Base-by-base conservation (phyloP, 495 filamentous ascomycete genomes). In the Neurospora discreta region DNA sequence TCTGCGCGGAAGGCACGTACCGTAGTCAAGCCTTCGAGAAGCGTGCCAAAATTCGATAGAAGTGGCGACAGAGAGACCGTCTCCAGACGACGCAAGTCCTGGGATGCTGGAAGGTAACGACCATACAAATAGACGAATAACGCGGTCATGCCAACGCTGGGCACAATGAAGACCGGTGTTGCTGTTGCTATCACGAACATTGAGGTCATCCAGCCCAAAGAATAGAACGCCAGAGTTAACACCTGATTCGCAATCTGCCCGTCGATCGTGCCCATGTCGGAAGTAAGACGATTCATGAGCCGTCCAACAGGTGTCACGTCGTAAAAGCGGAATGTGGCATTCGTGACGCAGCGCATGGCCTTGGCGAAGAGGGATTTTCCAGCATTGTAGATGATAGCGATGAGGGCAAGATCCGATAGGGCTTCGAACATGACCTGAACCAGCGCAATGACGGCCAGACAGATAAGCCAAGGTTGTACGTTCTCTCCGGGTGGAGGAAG, bases 251-350 rank as follows among this genome's bases (percentile, higher is more conserved):
- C 90, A 75, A 95, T 92, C 69, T 90, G 89, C 0, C 92, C 92
- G 78, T 97, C 93, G 10, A 95, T 82, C 18, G 90, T 92, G 15
- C 90, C 90, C 79, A 95, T 95, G 77, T 97, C 93, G 3, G 90
- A 91, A 0, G 92, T 95, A 70, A 97, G 81, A 20, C 93, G 87
- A 78, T 97, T 97, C 92, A 95, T 94, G 74, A 97, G 82, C 30
- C 92, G 86, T 0, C 93, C 92, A 23, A 94, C 87, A 0, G 93
- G 93, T 3, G 92, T 96, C 6, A 93, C 87, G 78, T 96, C 93
- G 82, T 93, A 94, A 79, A 92, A 96, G 42, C 92, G 89, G 79
- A 96, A 96, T 2, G 90, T 94, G 20, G 92, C 91, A 78, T 90
- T 86, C 75, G 88, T 89, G 70, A 95, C 91, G 40, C 85, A 85